These are phyloP conservation scores for Tripidium arundinaceum DNA, from an alignment of 202 grass and related monocot species.

Conservation along the genomic window DNA sequence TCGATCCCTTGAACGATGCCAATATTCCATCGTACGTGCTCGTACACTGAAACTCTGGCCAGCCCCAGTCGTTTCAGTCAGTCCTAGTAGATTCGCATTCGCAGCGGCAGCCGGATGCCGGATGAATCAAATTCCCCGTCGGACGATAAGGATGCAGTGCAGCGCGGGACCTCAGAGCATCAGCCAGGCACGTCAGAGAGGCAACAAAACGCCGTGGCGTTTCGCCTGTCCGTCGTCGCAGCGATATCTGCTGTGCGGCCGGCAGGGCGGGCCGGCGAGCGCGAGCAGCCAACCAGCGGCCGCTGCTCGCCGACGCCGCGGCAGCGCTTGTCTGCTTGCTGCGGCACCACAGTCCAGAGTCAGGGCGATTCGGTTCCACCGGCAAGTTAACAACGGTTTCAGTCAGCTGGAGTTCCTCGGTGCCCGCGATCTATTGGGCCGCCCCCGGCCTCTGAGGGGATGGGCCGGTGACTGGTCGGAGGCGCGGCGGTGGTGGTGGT, in stretches of 20 bases:
- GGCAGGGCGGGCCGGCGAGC: neutral
- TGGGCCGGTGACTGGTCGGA: too few relatives aligned
- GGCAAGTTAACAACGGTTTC: neutral
- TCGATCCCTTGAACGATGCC: neutral
- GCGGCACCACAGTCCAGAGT: neutral
- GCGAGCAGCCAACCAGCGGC: neutral
- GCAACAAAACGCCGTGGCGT: slow-evolving; percentile 13
- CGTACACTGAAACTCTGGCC: neutral
- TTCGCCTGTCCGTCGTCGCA: neutral
- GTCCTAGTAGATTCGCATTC: neutral
- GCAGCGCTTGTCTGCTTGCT: neutral
- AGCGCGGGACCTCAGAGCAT: neutral
- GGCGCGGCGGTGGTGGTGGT: too few relatives aligned
- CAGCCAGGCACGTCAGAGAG: neutral
- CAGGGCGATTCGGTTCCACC: neutral
- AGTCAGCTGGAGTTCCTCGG: neutral
- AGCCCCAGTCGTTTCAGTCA: too few relatives aligned
- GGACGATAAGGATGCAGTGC: too few relatives aligned
- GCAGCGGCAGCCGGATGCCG: slow-evolving; percentile 25
- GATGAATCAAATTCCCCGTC: neutral
- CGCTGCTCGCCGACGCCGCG: neutral
- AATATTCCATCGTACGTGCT: neutral
- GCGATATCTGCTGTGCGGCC: neutral
- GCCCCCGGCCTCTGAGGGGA: too few relatives aligned
- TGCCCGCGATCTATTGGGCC: neutral